phyloP scores from a whole-genome alignment of 2,329 filamentous ascomycete genomes.

The Penicillium freii region DNA sequence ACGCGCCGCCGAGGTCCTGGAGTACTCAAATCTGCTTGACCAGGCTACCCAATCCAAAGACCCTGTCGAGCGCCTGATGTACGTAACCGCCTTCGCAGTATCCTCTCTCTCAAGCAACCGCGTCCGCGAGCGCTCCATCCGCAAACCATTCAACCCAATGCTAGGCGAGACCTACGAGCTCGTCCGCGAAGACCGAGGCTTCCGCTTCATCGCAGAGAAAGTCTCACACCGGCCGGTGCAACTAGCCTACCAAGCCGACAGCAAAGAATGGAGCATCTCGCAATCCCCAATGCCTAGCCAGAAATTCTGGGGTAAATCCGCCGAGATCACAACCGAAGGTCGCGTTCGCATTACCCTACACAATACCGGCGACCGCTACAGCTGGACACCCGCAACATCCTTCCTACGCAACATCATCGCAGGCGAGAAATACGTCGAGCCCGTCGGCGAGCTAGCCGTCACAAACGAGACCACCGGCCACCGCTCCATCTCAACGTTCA shows the following conservation, averaged over 20 bases:
- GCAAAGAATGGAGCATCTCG: slow-evolving; percentile 77
- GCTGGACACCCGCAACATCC: slow-evolving; percentile 82
- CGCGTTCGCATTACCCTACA: slow-evolving; percentile 76
- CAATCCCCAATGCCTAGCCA: slow-evolving; percentile 87
- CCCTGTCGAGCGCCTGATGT: slow-evolving; percentile 70
- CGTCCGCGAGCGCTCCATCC: slow-evolving; percentile 84
- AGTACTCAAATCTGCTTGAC: slow-evolving; percentile 84
- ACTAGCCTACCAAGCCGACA: slow-evolving; percentile 90
- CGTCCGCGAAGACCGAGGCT: slow-evolving; percentile 80
- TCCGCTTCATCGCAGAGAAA: slow-evolving; percentile 92
- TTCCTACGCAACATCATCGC: slow-evolving; percentile 96
- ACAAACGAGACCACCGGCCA: slow-evolving; percentile 79
- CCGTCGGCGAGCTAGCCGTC: slow-evolving; percentile 84
- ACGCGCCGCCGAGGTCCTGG: slow-evolving; percentile 82
- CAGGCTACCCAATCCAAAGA: slow-evolving; percentile 59
- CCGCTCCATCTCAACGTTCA: slow-evolving; percentile 85
- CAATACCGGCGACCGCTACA: slow-evolving; percentile 75
- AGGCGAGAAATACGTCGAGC: slow-evolving; percentile 97
- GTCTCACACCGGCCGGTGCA: slow-evolving; percentile 89
- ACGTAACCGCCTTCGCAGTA: slow-evolving; percentile 86
- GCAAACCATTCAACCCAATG: slow-evolving; percentile 97
- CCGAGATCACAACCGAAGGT: slow-evolving; percentile 90
- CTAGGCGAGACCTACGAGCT: slow-evolving; percentile 95
- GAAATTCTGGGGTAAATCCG: slow-evolving; percentile 98
- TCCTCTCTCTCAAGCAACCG: slow-evolving; percentile 79